phyloP scores from a whole-genome alignment of 306 rosid genomes.

The Erythrophleum fordii region DNA sequence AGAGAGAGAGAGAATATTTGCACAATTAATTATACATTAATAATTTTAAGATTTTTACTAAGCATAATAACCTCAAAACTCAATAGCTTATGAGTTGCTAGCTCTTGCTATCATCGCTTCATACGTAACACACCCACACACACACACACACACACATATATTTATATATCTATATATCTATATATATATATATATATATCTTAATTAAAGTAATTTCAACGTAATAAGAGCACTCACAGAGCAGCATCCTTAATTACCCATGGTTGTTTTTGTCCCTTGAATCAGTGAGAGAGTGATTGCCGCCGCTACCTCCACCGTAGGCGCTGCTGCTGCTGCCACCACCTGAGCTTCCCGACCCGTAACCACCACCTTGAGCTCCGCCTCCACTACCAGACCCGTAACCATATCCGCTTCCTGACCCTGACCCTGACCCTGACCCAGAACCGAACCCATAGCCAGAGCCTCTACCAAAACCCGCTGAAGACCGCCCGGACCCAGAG shows the following conservation, averaged over 20 bases:
- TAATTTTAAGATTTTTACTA: background rate
- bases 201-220: background rate
- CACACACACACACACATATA: background rate
- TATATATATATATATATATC: background rate
- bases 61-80: background rate
- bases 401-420: slow-evolving; percentile 64
- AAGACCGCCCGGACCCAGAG: slow-evolving; percentile 72
- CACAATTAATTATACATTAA: background rate
- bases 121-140: background rate
- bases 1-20: background rate
- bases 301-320: background rate
- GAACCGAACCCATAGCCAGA: slow-evolving; percentile 70
- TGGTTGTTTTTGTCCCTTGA: slow-evolving; percentile 43
- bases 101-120: background rate
- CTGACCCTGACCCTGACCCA: slow-evolving; percentile 46
- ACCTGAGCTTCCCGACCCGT: slow-evolving; percentile 38
- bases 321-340: background rate
- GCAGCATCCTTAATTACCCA: slow-evolving; percentile 27
- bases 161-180: background rate
- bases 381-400: slow-evolving; percentile 58
- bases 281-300: slow-evolving; percentile 25
- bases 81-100: background rate
- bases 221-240: background rate
- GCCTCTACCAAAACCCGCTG: slow-evolving; percentile 62
- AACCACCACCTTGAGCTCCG: slow-evolving; percentile 64